Evolutionary conservation across 805 yeast species (phyloP).

Genomic region (Ogataea trehaloabstinens): DNA sequence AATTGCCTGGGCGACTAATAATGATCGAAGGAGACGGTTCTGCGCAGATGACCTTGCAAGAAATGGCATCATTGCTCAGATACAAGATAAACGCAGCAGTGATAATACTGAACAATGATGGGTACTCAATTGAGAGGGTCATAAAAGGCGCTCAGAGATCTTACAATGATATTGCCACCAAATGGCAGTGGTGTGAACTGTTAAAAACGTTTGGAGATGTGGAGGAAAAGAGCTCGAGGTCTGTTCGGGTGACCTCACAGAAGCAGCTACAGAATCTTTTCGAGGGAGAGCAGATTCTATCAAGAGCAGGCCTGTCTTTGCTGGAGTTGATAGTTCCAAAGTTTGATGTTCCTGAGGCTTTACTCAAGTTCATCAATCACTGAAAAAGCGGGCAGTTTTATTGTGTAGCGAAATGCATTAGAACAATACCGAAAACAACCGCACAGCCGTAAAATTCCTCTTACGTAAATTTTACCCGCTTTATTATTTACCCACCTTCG

Average conservation of each 20-base stretch:
- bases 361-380: slow-evolving; percentile 31
- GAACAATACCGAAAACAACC: too few relatives aligned
- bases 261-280: slow-evolving; percentile 37
- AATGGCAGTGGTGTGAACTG: slow-evolving; percentile 68
- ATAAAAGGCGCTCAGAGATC: slow-evolving; percentile 49
- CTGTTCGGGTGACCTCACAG: slow-evolving; percentile 35
- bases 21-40: slow-evolving; percentile 55
- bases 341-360: slow-evolving; percentile 61
- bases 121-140: slow-evolving; percentile 51
- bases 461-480: too few relatives aligned
- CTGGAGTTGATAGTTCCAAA: slow-evolving; percentile 59
- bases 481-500: too few relatives aligned
- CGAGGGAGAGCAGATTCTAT: slow-evolving; percentile 30
- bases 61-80: slow-evolving; percentile 42
- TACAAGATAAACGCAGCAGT: slow-evolving; percentile 40
- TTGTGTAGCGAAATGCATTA: background rate
- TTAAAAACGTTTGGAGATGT: slow-evolving; percentile 66
- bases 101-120: slow-evolving; percentile 47
- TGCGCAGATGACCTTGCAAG: slow-evolving; percentile 55
- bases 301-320: slow-evolving; percentile 42
- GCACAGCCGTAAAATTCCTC: too few relatives aligned
- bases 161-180: slow-evolving; percentile 47
- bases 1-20: slow-evolving; percentile 37
- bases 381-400: slow-evolving; percentile 8
- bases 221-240: slow-evolving; percentile 29